Percentiles rank a stretch among this genome's conserved stretches.
Conservation (phyloP, 2,329 filamentous ascomycete genomes). For the Curvularia sp. region DNA sequence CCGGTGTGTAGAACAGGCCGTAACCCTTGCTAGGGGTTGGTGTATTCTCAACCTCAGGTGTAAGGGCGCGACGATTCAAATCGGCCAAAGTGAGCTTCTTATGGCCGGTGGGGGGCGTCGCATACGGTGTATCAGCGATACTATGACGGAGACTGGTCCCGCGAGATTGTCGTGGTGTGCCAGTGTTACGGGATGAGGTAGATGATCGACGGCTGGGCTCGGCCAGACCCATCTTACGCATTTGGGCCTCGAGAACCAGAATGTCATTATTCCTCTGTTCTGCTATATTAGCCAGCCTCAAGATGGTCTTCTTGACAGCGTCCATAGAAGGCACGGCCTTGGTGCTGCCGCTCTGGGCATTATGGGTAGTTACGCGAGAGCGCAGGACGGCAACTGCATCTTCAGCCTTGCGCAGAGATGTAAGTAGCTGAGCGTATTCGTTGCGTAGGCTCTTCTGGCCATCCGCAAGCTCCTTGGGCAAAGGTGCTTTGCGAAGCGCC, state of each 20-base stretch:
- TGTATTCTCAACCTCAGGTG: constrained; percentile 39
- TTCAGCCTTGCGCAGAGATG: constrained; percentile 78
- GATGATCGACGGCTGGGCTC: constrained; percentile 34
- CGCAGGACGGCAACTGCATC: constrained; percentile 80
- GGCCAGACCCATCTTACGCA: constrained; percentile 68
- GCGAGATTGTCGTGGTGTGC: constrained; percentile 29
- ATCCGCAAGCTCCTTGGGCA: constrained; percentile 82
- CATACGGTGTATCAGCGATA: constrained; percentile 41
- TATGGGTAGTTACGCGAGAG: constrained; percentile 71
- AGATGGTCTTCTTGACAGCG: constrained; percentile 87
- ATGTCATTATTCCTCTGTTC: constrained; percentile 91
- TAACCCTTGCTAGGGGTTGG: constrained; percentile 40
- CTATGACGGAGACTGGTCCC: constrained; percentile 23
- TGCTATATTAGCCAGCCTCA: constrained; percentile 89
- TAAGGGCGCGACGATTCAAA: constrained; percentile 39
- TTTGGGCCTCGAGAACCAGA: constrained; percentile 85
- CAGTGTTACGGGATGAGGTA: constrained; percentile 27
- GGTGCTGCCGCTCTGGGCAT: constrained; percentile 56
- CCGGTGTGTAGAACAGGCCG: constrained; percentile 46
- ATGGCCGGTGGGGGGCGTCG: constrained; percentile 48
- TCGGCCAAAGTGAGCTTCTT: constrained; percentile 43
- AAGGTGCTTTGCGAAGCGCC: constrained; percentile 71
- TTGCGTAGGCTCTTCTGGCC: constrained; percentile 85
- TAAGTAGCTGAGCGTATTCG: constrained; percentile 76
- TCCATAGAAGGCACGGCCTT: constrained; percentile 79